Evolutionary conservation across 2,329 filamentous ascomycete genomes (phyloP), one percentile per base, ranked within the genome.

Genomic region (Fusarium clavum): DNA sequence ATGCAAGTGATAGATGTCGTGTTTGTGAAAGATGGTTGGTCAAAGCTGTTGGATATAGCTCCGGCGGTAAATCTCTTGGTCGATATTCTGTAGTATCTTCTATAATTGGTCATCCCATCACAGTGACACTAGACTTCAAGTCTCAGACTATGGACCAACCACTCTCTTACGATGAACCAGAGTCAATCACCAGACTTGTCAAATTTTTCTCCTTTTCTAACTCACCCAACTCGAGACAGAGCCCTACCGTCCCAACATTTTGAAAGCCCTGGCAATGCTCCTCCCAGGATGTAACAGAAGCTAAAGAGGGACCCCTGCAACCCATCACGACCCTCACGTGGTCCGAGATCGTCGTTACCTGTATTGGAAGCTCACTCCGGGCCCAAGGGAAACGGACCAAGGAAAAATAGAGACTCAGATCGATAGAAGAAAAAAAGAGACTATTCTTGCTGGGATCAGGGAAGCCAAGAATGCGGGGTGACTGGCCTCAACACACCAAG

Each of bases 331-430:
- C 49, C 57, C 67, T 70, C 67, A 70, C 67, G 67, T 70, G 67
- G 63, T 67, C 64, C 54, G 54, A 71, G 61, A 60, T 72, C 54
- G 57, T 56, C 57, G 67, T 73, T 74, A 58, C 67, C 72, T 52
- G 29, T 70, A 62, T 68, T 52, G 72, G 72, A 73, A 74, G 70
- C 72, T 74, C 60, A 52, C 32, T 68, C 72, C 72, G 70, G 40
- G 27, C 57, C 52, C 63, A 66, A 66, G 55, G 51, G 46, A 46
- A 64, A 55, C 27, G 14, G 51, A 59, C 65, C 57, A 70, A 63
- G 60, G 64, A 65, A 53, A 67, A 59, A 67, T 40, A 14, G 34
- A 38, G 34, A 40, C 43, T 25, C 13, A 51, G 40, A 47, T 24
- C 32, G n/a, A 25, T 27, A 27, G 18, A 43, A 53, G 24, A n/a